Conservation (phyloP, 192 early-diverging fungal species). For the Backusella psychrophila region DNA sequence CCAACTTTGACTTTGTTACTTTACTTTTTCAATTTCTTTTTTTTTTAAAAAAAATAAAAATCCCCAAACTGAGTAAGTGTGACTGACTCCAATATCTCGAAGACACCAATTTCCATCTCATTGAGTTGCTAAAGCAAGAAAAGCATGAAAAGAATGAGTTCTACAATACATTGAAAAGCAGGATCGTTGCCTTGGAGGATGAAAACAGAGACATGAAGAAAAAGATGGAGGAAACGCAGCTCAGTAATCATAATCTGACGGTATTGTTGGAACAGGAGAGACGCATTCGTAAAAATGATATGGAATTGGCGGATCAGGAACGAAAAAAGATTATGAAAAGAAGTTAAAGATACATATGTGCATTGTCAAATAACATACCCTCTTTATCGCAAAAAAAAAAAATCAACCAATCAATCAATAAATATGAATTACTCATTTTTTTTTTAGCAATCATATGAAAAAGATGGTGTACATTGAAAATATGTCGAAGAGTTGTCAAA, state of each 20-base stretch:
- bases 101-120: not conserved
- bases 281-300: not conserved
- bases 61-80: too few relatives aligned
- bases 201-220: not conserved
- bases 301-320: not conserved
- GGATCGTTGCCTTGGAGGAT: not conserved
- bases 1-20: too few relatives aligned
- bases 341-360: not conserved
- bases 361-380: not conserved
- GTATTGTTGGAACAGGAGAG: not conserved
- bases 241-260: not conserved
- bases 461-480: too few relatives aligned
- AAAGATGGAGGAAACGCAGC: not conserved
- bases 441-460: too few relatives aligned
- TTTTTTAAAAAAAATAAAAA: too few relatives aligned
- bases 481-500: too few relatives aligned
- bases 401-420: not conserved
- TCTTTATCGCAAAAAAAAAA: not conserved
- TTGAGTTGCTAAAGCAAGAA: not conserved
- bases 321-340: not conserved
- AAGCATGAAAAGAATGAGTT: not conserved
- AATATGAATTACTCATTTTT: not conserved
- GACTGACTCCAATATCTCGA: not conserved
- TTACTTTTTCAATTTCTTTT: too few relatives aligned
- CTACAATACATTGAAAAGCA: not conserved